Conservation (phyloP, 176 grass and related monocot genomes). For the Alloteropsis semialata region DNA sequence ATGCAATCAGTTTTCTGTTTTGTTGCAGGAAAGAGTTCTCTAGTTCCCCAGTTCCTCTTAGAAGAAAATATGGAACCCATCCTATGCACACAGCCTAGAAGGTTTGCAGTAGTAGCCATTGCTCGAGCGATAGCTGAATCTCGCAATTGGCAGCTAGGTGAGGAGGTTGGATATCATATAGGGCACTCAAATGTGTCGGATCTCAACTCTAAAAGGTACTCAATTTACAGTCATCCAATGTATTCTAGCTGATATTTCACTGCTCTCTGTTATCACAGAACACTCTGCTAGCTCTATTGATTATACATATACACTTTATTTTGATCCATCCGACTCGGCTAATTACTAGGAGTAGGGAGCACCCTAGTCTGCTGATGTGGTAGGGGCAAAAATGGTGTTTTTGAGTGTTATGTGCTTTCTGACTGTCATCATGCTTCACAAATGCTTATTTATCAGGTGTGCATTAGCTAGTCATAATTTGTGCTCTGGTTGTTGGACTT, state of each 20-base stretch:
- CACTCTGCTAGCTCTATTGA: not conserved
- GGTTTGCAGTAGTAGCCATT: constrained; percentile 86
- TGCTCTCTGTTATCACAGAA: not conserved
- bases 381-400: not conserved
- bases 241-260: not conserved
- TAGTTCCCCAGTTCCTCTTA: constrained; percentile 79
- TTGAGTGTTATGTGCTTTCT: not conserved
- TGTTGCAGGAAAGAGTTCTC: constrained; percentile 74
- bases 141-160: constrained; percentile 69
- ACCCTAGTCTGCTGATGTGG: not conserved
- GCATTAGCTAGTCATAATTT: not conserved
- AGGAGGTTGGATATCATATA: constrained; percentile 91
- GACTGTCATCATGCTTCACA: not conserved
- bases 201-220: constrained; percentile 62
- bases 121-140: constrained; percentile 76
- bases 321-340: not conserved
- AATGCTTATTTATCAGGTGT: not conserved
- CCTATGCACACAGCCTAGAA: constrained; percentile 91
- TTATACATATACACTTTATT: not conserved
- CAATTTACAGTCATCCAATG: not conserved
- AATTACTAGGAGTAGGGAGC: not conserved
- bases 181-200: constrained; percentile 83
- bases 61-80: constrained; percentile 84
- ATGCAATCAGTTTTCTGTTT: not conserved
- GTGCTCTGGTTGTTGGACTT: not conserved